Conservation (phyloP, 805 yeast species). For the Hagleromyces aurorensis region DNA sequence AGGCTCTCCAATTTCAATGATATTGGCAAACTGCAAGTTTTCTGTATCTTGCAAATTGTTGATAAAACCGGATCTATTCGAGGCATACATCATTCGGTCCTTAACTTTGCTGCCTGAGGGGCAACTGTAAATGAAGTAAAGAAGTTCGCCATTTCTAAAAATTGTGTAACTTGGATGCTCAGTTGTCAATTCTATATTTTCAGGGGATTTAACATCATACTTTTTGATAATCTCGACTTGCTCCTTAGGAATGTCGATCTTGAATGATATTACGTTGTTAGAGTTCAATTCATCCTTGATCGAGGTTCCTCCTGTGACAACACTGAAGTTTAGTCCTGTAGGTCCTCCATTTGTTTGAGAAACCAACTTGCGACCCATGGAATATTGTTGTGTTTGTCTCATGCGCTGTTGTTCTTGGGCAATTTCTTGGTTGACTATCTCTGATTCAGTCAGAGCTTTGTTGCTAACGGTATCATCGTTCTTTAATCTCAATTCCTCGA, state of each 20-base stretch:
- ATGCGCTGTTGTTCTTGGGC: conserved; percentile 23
- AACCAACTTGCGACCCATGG: conserved; percentile 20
- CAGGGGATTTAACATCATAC: conserved; percentile 17
- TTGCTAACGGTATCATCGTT: conserved; percentile 5
- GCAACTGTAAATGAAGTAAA: conserved; percentile 71
- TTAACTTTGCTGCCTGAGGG: conserved; percentile 86
- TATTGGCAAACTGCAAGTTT: conserved; percentile 36
- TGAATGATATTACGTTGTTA: conserved; percentile 42
- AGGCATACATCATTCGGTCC: conserved; percentile 89
- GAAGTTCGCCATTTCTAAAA: conserved; percentile 36
- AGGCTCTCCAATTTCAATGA: conserved; percentile 66
- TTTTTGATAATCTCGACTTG: conserved; percentile 34
- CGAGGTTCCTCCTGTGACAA: conserved; percentile 12
- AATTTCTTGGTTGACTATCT: conserved; percentile 19
- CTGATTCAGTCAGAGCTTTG: conserved; percentile 23
- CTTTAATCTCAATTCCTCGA: too few species aligned
- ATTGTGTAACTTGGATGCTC: conserved; percentile 54
- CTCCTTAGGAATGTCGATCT: conserved; percentile 45
- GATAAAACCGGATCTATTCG: conserved; percentile 59
- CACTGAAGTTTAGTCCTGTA: conserved; percentile 20
- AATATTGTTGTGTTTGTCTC: conserved; percentile 9
- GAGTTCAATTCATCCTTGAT: conserved; percentile 24
- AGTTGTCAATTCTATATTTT: conserved; percentile 32
- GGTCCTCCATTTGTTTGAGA: conserved; percentile 26
- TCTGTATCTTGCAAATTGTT: conserved; percentile 38